Evolutionary conservation across 2,329 filamentous ascomycete genomes (phyloP).

Genomic region (Cytospora piceae): DNA sequence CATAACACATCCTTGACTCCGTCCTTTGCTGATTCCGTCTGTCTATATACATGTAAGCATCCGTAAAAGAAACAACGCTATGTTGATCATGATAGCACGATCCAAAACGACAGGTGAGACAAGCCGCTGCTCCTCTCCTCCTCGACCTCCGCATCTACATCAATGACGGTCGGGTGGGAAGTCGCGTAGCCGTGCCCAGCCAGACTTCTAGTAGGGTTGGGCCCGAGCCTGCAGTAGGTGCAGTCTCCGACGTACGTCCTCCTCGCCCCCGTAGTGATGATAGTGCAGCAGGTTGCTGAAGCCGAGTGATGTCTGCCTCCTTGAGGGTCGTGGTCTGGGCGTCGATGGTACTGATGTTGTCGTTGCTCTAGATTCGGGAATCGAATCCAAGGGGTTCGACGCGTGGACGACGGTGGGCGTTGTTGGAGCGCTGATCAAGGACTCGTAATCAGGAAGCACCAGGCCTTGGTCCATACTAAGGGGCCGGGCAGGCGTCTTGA

Average conservation of each 20-base stretch:
- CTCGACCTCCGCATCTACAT: neutral
- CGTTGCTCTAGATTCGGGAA: conserved; percentile 37
- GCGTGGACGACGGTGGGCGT: conserved; percentile 49
- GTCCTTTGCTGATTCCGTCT: conserved; percentile 15
- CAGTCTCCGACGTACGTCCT: conserved; percentile 41
- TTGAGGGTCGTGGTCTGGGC: conserved; percentile 29
- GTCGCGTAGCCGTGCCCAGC: conserved; percentile 23
- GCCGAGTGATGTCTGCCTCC: conserved; percentile 35
- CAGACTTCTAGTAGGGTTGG: conserved; percentile 30
- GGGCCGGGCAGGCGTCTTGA: conserved; percentile 64
- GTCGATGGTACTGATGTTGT: conserved; percentile 23
- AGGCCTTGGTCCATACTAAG: conserved; percentile 52
- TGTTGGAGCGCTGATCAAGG: conserved; percentile 59
- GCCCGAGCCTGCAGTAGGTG: conserved; percentile 43
- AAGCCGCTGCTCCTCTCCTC: neutral
- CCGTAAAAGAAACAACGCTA: conserved; percentile 4
- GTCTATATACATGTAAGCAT: conserved; percentile 15
- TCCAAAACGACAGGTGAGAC: neutral
- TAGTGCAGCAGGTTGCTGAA: conserved; percentile 33
- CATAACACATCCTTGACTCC: conserved; percentile 22
- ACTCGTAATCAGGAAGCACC: conserved; percentile 68
- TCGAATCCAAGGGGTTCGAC: conserved; percentile 38
- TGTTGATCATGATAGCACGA: conserved; percentile 1
- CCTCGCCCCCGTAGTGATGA: conserved; percentile 34
- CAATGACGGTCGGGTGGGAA: conserved; percentile 8